phyloP scores from a whole-genome alignment of 2,329 filamentous ascomycete species.

The Fusarium veterinarium region DNA sequence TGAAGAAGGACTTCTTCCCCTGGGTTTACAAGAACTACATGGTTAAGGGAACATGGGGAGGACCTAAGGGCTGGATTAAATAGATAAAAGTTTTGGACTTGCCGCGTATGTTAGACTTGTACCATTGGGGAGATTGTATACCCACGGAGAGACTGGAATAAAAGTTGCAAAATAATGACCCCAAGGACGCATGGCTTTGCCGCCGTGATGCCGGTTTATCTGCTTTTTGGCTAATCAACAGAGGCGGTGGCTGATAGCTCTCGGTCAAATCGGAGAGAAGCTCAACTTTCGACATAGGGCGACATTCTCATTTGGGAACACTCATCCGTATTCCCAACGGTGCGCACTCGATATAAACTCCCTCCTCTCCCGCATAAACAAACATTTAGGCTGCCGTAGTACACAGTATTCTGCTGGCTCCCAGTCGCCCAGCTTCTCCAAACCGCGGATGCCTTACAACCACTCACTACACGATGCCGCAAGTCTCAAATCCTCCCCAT shows the following conservation, averaged over 20 bases:
- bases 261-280: not conserved
- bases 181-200: too few species aligned
- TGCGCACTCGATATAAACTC: not conserved
- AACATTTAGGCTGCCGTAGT: too few species aligned
- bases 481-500: not conserved
- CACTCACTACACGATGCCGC: not conserved
- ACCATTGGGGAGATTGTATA: conserved; percentile 12
- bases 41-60: conserved; percentile 72
- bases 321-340: too few species aligned
- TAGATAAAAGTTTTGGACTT: conserved; percentile 18
- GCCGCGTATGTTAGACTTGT: conserved; percentile 17
- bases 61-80: conserved; percentile 63
- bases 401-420: not conserved
- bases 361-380: rapidly evolving
- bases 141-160: not conserved
- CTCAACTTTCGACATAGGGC: not conserved
- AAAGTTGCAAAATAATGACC: not conserved
- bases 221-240: not conserved
- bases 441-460: not conserved
- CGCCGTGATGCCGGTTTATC: not conserved
- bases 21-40: conserved; percentile 72
- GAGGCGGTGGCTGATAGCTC: not conserved
- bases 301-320: too few species aligned
- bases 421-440: not conserved
- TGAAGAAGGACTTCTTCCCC: conserved; percentile 76